A percentile compares a stretch with the other conserved stretches of the same genome.
These are phyloP conservation scores for Lentinula raphanica DNA, from an alignment of 768 basidiomycete species.

Conservation along the genomic window DNA sequence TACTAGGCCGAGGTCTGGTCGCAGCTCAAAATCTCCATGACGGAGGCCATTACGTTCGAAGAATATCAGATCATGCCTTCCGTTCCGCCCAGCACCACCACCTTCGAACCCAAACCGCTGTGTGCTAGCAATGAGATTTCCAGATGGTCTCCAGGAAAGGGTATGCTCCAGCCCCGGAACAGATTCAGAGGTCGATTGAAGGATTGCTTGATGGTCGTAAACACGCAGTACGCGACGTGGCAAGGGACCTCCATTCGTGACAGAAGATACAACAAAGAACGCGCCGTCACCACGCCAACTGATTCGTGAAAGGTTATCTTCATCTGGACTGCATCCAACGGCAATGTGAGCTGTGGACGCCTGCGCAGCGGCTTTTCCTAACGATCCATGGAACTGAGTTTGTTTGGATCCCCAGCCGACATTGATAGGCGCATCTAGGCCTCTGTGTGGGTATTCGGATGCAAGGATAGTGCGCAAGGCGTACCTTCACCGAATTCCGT, in stretches of 20 bases:
- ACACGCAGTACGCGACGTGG: conserved; percentile 61
- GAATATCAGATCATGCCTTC: conserved; percentile 82
- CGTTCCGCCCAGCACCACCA: conserved; percentile 59
- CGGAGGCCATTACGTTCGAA: conserved; percentile 93
- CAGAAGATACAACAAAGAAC: conserved; percentile 79
- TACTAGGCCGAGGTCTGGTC: conserved; percentile 26
- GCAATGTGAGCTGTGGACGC: conserved; percentile 31
- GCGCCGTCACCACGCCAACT: conserved; percentile 94
- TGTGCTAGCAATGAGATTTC: conserved; percentile 76
- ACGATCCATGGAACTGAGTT: conserved; percentile 95
- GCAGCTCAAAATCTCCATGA: conserved; percentile 81
- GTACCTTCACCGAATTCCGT: conserved; percentile 83
- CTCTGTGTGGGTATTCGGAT: neutral
- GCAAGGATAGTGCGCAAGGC: conserved; percentile 10
- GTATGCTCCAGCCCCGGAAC: conserved; percentile 78
- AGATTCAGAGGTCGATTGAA: conserved; percentile 83
- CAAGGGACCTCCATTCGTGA: conserved; percentile 36
- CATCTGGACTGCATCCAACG: conserved; percentile 58
- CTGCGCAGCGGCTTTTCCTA: conserved; percentile 81
- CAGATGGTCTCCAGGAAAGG: conserved; percentile 83
- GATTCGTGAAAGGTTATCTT: conserved; percentile 67
- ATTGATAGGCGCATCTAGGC: conserved; percentile 79
- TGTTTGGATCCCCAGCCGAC: conserved; percentile 97
- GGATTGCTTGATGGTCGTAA: conserved; percentile 64
- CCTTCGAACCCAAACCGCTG: conserved; percentile 81